These are phyloP conservation scores for Ophiocordyceps australis DNA, from an alignment of 2,329 filamentous ascomycete species.

Conservation along the genomic window DNA sequence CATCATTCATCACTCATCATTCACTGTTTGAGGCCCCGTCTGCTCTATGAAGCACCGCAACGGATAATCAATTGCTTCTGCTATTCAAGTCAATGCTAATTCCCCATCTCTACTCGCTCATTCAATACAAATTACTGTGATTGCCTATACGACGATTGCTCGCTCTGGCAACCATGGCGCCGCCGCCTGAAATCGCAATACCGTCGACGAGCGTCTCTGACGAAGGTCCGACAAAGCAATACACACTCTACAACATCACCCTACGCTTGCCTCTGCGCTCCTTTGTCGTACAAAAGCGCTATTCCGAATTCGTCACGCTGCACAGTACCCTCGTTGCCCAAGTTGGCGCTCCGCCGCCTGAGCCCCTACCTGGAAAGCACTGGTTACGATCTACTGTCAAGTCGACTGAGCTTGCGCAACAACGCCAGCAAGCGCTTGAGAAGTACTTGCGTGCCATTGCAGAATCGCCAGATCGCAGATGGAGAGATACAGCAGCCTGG, in stretches of 20 bases:
- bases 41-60: too few species aligned
- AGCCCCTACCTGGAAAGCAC: slow-evolving; percentile 50
- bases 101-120: too few species aligned
- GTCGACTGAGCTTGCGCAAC: slow-evolving; percentile 50
- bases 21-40: too few species aligned
- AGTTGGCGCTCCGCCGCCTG: slow-evolving; percentile 45
- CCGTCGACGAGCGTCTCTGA: slow-evolving; percentile 43
- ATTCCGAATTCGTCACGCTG: slow-evolving; percentile 59
- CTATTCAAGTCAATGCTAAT: too few species aligned
- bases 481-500: slow-evolving; percentile 59
- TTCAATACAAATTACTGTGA: too few species aligned
- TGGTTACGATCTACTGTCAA: slow-evolving; percentile 61
- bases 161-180: slow-evolving; percentile 35
- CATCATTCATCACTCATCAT: too few species aligned
- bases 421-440: slow-evolving; percentile 51
- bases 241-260: slow-evolving; percentile 63
- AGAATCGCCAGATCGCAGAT: slow-evolving; percentile 53
- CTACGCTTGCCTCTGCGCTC: slow-evolving; percentile 60
- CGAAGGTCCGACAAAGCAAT: slow-evolving; percentile 38
- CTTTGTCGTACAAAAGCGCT: slow-evolving; percentile 62
- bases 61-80: too few species aligned
- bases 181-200: slow-evolving; percentile 48
- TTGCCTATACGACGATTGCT: too few species aligned
- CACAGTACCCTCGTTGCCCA: slow-evolving; percentile 42
- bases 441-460: slow-evolving; percentile 56